phyloP scores from a whole-genome alignment of 2,329 filamentous ascomycete species.

The Cadophora malorum region DNA sequence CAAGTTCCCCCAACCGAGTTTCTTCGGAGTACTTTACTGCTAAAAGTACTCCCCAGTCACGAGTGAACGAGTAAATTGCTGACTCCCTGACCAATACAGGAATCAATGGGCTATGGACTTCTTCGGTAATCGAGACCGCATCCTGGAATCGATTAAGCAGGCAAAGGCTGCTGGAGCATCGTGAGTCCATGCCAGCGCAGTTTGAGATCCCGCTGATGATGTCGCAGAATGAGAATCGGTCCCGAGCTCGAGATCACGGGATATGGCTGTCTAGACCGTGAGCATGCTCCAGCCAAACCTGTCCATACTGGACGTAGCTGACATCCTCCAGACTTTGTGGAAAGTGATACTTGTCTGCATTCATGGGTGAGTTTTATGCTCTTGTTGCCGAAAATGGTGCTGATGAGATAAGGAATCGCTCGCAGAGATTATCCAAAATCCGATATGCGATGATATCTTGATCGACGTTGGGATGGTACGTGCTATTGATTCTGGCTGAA shows the following conservation, averaged over 20 bases:
- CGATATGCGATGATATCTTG: background rate
- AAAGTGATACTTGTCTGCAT: slow-evolving; percentile 60
- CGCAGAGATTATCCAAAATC: background rate
- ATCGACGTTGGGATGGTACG: slow-evolving; percentile 19
- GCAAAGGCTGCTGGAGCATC: slow-evolving; percentile 59
- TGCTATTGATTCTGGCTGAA: background rate
- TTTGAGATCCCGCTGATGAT: background rate
- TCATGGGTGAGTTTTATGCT: slow-evolving; percentile 51
- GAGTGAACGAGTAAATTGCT: no score
- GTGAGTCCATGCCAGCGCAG: background rate
- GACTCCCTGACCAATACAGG: no score
- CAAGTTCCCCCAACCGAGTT: no score
- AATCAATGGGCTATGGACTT: slow-evolving; percentile 44
- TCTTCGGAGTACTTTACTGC: no score
- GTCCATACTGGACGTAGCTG: background rate
- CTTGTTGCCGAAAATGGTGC: background rate
- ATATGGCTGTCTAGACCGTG: slow-evolving; percentile 68
- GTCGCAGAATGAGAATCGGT: slow-evolving; percentile 54
- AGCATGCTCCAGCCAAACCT: slow-evolving; percentile 3
- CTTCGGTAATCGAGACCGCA: slow-evolving; percentile 62
- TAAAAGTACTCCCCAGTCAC: no score
- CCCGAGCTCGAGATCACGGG: slow-evolving; percentile 45
- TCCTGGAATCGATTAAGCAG: slow-evolving; percentile 59
- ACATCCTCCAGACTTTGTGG: slow-evolving; percentile 15
- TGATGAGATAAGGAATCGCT: background rate